Evolutionary conservation across 2,329 filamentous ascomycete species (phyloP), one percentile per base, ranked within the genome.

Genomic region (Sordariomycetes sp.): DNA sequence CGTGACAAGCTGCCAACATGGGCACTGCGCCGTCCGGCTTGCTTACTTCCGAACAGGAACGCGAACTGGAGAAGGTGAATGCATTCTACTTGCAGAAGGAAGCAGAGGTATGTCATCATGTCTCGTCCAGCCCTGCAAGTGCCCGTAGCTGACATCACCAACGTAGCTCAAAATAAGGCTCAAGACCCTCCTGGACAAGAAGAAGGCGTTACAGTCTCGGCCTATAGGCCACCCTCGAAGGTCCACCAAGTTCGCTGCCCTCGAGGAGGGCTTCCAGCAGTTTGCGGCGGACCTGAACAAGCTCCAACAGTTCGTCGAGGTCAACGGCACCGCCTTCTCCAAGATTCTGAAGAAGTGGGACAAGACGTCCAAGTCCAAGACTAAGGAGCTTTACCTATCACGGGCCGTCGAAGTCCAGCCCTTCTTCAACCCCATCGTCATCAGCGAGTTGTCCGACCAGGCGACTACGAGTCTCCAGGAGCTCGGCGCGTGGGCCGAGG

Each of bases 301-400:
- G 73, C 81, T 99, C 17, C 90, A 96, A 76, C 94, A 97, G 76
- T 99, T 97, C 71, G 90, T 99, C 62, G 92, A 97, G 70, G 89
- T 97, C 68, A 99, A 99, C 68, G 92, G 94, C 66, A 96, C 90
- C 1, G 94, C 91, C 17, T 96, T 97, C 69, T 96, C 92, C 32
- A 99, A 99, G 71, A 99, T 99, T 59, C 75, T 99, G 62, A 99
- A 99, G 74, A 99, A 99, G 81, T 99, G 94, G 94, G 94, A 99
- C 74, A 99, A 99, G 80, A 96, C 91, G 1, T 96, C 92, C 63
- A 99, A 97, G 79, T 97, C 92, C 55, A 92, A 92, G 70, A 96
- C 94, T 59, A 99, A 99, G 71, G 94, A 97, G 73, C 81, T 97
- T 48, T 99, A 97, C 68, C 84, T 99, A 39, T 95, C 95, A 10